Evolutionary conservation across 805 yeast genomes (phyloP).

Genomic region (Saccharomycopsis babjevae): DNA sequence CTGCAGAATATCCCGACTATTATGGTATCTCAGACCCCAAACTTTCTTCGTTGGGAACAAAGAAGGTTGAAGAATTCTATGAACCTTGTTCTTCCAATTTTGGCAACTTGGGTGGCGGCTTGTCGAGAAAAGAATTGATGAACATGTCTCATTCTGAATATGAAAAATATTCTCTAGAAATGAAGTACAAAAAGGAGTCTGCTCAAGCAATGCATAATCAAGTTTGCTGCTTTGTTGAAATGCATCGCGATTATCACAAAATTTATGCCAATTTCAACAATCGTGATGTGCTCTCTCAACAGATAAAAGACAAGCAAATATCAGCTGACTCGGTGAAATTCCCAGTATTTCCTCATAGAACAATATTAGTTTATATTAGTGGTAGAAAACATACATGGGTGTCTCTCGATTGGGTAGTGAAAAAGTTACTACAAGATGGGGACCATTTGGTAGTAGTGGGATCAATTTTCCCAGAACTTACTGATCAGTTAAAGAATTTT

Average conservation of each 20-base stretch:
- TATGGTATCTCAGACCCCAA: constrained; percentile 2
- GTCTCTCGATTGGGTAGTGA: constrained; percentile 60
- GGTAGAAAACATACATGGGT: constrained; percentile 80
- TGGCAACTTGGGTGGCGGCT: background rate
- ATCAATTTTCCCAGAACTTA: constrained; percentile 31
- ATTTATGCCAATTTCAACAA: constrained; percentile 30
- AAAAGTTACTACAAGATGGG: constrained; percentile 46
- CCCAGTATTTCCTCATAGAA: constrained; percentile 42
- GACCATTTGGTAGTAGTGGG: constrained; percentile 59
- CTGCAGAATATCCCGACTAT: constrained; percentile 13
- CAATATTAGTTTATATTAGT: constrained; percentile 51
- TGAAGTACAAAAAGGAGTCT: background rate
- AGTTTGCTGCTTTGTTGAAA: constrained; percentile 28
- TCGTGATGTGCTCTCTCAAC: constrained; percentile 20
- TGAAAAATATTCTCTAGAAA: constrained; percentile 2
- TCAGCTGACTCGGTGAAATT: constrained; percentile 1
- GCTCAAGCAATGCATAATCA: constrained; percentile 17
- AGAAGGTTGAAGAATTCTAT: constrained; percentile 5
- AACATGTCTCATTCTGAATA: constrained; percentile 4
- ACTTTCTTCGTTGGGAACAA: constrained; percentile 1
- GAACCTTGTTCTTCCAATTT: background rate
- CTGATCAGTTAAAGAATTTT: constrained; percentile 16
- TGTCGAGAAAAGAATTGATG: background rate
- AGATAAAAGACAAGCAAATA: constrained; percentile 3
- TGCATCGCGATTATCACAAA: constrained; percentile 38